A percentile compares a stretch with the other conserved stretches of the same genome.
Conservation (phyloP, 352 stramenopile genomes). For the Pythium scleroteichum region DNA sequence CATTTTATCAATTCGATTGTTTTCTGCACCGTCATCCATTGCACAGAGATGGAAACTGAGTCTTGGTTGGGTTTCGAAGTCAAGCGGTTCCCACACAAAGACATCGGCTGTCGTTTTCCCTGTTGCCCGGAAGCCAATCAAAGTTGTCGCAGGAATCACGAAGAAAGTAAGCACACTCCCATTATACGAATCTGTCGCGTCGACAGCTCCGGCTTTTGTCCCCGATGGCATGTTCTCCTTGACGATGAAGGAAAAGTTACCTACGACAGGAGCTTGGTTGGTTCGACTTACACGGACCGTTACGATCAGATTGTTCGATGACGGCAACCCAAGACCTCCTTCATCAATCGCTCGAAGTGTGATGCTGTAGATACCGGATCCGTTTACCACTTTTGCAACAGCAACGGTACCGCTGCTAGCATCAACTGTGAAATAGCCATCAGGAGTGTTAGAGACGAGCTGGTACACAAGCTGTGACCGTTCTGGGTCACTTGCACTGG, state of each 20-base stretch:
- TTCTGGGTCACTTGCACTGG: slow-evolving; percentile 15
- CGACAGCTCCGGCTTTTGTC: slow-evolving; percentile 36
- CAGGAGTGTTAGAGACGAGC: not conserved
- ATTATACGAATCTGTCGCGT: slow-evolving; percentile 33
- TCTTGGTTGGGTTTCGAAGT: slow-evolving; percentile 38
- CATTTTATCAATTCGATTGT: slow-evolving; percentile 49
- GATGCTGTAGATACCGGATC: slow-evolving; percentile 14
- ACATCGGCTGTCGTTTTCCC: slow-evolving; percentile 34
- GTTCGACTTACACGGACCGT: slow-evolving; percentile 18
- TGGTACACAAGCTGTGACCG: slow-evolving; percentile 9
- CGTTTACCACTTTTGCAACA: not conserved
- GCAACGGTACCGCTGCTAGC: slow-evolving; percentile 1
- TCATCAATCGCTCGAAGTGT: slow-evolving; percentile 24
- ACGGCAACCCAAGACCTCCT: slow-evolving; percentile 6
- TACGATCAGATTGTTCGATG: slow-evolving; percentile 11
- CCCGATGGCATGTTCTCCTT: slow-evolving; percentile 26
- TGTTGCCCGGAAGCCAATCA: slow-evolving; percentile 11
- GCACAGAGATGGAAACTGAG: slow-evolving; percentile 44
- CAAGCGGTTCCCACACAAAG: slow-evolving; percentile 34
- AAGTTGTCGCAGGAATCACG: slow-evolving; percentile 29
- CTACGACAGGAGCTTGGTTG: slow-evolving; percentile 24
- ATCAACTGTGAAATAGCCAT: slow-evolving; percentile 4
- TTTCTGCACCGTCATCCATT: slow-evolving; percentile 48
- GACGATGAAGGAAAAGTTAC: slow-evolving; percentile 14
- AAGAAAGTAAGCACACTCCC: slow-evolving; percentile 48